Percentiles rank a stretch among this genome's conserved stretches.
These are phyloP conservation scores for Yamagishiella unicocca DNA, from an alignment of 139 green algal genomes.

Conservation along the genomic window DNA sequence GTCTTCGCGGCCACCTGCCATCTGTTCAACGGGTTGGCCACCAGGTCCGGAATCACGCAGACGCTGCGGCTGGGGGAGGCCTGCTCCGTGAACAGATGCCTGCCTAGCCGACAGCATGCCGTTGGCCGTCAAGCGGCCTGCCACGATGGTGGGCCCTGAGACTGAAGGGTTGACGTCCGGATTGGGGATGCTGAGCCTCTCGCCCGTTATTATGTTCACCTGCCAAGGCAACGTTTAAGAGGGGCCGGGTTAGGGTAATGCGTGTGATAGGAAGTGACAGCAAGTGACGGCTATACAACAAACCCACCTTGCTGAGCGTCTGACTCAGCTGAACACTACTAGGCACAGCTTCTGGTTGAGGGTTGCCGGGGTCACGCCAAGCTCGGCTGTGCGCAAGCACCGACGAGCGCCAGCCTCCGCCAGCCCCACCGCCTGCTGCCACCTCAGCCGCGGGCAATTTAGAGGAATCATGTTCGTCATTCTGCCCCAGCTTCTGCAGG, in stretches of 20 bases:
- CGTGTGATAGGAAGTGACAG: too few relatives aligned
- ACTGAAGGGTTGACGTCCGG: not conserved
- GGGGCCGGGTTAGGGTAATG: too few relatives aligned
- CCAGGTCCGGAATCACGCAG: not conserved
- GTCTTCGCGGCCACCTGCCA: too few relatives aligned
- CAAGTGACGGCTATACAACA: too few relatives aligned
- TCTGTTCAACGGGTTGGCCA: not conserved
- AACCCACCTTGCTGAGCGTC: too few relatives aligned
- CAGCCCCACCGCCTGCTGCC: not conserved
- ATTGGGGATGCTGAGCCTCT: too few relatives aligned
- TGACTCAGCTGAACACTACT: too few relatives aligned
- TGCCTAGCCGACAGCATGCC: not conserved
- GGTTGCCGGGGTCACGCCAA: too few relatives aligned
- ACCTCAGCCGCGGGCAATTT: not conserved
- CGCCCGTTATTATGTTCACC: too few relatives aligned
- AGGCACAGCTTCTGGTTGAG: too few relatives aligned
- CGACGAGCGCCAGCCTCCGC: not conserved
- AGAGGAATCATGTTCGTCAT: not conserved
- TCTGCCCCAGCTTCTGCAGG: not conserved
- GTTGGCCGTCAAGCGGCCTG: not conserved
- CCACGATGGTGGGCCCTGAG: not conserved
- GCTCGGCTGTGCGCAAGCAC: conserved; percentile 1
- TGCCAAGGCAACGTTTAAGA: too few relatives aligned
- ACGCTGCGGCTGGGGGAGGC: not conserved
- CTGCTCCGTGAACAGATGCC: not conserved